phyloP scores from a whole-genome alignment of 2,329 filamentous ascomycete genomes.

The Lasiodiplodia sp. region DNA sequence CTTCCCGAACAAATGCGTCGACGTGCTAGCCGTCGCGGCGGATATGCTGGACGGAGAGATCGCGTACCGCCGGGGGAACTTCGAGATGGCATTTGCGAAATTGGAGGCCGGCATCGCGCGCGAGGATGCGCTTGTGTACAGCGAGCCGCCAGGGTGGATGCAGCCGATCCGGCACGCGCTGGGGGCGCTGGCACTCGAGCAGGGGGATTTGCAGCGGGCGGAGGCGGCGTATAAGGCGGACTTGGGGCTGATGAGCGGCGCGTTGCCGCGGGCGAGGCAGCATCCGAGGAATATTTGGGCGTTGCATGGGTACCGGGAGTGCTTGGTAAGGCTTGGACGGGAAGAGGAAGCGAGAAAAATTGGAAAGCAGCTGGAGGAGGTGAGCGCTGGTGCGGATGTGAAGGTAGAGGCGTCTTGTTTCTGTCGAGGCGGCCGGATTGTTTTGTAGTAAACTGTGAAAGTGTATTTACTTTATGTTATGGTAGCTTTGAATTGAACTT shows the following conservation, averaged over 20 bases:
- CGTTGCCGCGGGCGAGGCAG: conserved; percentile 67
- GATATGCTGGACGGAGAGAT: conserved; percentile 78
- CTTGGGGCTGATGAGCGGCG: conserved; percentile 52
- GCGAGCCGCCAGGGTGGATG: conserved; percentile 84
- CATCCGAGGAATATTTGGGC: conserved; percentile 81
- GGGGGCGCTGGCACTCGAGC: conserved; percentile 73
- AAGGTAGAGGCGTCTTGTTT: too few species aligned
- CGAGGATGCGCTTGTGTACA: conserved; percentile 71
- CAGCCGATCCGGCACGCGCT: conserved; percentile 75
- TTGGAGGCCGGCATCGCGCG: conserved; percentile 64
- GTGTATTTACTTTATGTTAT: too few species aligned
- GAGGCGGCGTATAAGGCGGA: conserved; percentile 49
- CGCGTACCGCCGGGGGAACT: conserved; percentile 69
- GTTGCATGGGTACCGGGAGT: conserved; percentile 76
- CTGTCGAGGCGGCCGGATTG: too few species aligned
- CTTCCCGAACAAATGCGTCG: conserved; percentile 34
- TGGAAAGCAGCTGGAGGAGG: too few species aligned
- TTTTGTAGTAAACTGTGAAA: too few species aligned
- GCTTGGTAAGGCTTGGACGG: conserved; percentile 63
- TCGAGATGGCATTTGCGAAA: conserved; percentile 65
- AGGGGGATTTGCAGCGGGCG: conserved; percentile 55
- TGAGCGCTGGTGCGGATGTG: too few species aligned
- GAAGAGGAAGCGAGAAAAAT: too few species aligned
- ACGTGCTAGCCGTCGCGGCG: conserved; percentile 67
- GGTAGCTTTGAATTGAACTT: too few species aligned